Evolutionary conservation across 108 stramenopile species (phyloP).

Genomic region (Skeletonema potamos): DNA sequence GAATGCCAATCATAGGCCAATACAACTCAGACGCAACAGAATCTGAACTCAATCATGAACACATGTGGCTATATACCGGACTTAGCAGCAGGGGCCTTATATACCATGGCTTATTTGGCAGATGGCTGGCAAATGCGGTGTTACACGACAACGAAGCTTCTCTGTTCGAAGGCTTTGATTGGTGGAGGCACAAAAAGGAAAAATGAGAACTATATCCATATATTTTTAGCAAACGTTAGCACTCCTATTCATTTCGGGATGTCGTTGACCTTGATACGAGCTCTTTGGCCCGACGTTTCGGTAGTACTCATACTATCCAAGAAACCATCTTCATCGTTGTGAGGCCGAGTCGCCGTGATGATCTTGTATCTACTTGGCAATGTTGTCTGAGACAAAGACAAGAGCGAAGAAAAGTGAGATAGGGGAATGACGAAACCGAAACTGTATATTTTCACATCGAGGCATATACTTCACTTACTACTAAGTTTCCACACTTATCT

Average conservation of each 20-base stretch:
- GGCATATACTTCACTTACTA: background rate
- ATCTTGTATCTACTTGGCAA: constrained; percentile 39
- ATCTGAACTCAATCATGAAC: constrained; percentile 22
- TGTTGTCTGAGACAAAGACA: constrained; percentile 7
- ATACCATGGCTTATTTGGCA: constrained; percentile 79
- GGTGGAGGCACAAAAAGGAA: constrained; percentile 36
- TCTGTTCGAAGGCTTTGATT: constrained; percentile 46
- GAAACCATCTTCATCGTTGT: constrained; percentile 27
- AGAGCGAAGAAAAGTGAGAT: background rate
- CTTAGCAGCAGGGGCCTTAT: constrained; percentile 80
- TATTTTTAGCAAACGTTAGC: background rate
- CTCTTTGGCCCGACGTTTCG: background rate
- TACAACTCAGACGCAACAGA: constrained; percentile 2
- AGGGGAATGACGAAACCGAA: background rate
- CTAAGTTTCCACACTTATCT: constrained; percentile 32
- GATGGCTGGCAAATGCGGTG: constrained; percentile 55
- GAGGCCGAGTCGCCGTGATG: constrained; percentile 21
- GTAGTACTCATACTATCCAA: background rate
- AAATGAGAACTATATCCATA: background rate
- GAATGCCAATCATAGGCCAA: constrained; percentile 78
- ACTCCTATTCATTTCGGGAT: constrained; percentile 22
- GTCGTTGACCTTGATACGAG: constrained; percentile 26
- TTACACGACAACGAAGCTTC: constrained; percentile 33
- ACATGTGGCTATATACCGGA: constrained; percentile 81
- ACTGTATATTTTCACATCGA: background rate